Evolutionary conservation across 2,329 filamentous ascomycete species (phyloP), one percentile per base, ranked within the genome.

Genomic region (Diaporthe humulicola): DNA sequence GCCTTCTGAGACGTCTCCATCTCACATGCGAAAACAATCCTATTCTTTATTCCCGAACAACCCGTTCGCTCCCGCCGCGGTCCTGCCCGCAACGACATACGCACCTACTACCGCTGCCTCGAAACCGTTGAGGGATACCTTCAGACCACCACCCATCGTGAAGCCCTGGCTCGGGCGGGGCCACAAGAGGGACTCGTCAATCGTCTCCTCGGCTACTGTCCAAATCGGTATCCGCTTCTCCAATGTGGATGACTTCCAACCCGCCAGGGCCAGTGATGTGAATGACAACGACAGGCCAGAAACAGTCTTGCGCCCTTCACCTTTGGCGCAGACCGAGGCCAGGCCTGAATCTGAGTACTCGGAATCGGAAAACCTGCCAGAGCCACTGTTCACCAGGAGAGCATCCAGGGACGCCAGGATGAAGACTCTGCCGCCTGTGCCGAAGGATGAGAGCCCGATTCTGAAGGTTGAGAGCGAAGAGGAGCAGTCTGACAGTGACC

Each of bases 151-250:
- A 3, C 85, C 86, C 5, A 84, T 82, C 1, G 82, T 88, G 76
- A 79, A 78, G 61, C 84, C 84, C 56, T 86, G 86, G 70, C 83
- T 83, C 56, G 82, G 82, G 6, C 79, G 81, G 19, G 85, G 87
- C n/a, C 89, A 89, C 79, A 84, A 85, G 25, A 87, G 92, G 58
- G 87, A 90, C 74, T 91, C 91, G 7, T 94, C 92, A 1, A 86
- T 91, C 56, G 87, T 86, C 22, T 94, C 92, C 58, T 90, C 90
- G 14, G 92, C 92, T 33, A 94, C 92, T 0, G 92, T 94, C 15
- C 92, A 94, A 79, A 94, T 94, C 70, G 93, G 92, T 1, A 85
- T 94, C 22, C 89, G 93, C 15, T 86, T 94, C 73, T 94, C 92
- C 36, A 90, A 88, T 71, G 87, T 89, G 42, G 84, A 87, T 19